A percentile compares a stretch with the other conserved stretches of the same genome.
These are phyloP conservation scores for Emmonsiellopsis sp. DNA, from an alignment of 2,329 filamentous ascomycete genomes.

Conservation along the genomic window DNA sequence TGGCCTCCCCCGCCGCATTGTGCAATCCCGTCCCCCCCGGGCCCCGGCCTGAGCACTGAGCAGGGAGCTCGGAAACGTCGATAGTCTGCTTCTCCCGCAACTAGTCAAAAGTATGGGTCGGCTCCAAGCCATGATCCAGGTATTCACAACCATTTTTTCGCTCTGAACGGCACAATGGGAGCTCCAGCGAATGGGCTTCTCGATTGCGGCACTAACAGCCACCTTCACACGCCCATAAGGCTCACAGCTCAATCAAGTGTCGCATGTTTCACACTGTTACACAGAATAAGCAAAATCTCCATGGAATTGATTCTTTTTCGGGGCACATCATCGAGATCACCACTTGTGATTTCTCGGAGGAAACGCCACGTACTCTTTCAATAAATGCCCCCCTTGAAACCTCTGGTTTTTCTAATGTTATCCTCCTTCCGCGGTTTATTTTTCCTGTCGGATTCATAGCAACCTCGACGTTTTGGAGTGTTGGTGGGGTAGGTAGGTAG, in stretches of 20 bases:
- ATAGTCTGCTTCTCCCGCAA: not conserved
- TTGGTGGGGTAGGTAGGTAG: not conserved
- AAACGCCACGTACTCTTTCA: not conserved
- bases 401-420: not conserved
- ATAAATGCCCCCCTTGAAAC: not conserved
- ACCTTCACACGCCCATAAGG: not conserved
- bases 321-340: not conserved
- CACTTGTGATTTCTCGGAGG: not conserved
- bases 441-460: not conserved
- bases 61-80: not conserved
- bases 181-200: not conserved
- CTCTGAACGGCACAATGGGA: not conserved
- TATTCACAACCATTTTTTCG: not conserved
- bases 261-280: not conserved
- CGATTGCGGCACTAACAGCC: not conserved
- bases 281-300: not conserved
- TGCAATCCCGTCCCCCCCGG: not conserved
- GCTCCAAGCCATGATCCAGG: not conserved
- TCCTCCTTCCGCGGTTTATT: not conserved
- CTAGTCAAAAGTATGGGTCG: not conserved
- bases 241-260: not conserved
- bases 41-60: not conserved
- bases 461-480: not conserved
- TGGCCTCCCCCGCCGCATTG: not conserved
- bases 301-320: not conserved